Base-by-base conservation (phyloP, 192 early-diverging fungal genomes). In the Dissophora ornata region DNA sequence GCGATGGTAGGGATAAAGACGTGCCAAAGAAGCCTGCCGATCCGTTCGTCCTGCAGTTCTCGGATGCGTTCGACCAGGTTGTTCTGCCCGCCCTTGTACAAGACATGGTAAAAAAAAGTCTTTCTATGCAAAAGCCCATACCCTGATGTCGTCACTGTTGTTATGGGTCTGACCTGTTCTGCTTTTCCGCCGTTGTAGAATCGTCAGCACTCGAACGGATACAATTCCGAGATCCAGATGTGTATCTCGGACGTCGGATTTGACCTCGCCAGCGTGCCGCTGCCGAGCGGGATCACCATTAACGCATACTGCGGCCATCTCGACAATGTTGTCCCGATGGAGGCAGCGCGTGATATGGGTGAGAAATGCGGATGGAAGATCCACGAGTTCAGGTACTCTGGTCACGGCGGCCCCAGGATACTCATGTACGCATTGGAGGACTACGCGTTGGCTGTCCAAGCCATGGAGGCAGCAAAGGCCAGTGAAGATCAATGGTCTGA, bases 151-250 rank as follows among this genome's bases (percentile, higher is more conserved):
- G 12, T 9, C 36, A 12, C 12, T 38, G 36, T 38, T 38, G 5
- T 42, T 41, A 8, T 57, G n/a, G n/a, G n/a, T n/a, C n/a, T n/a
- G n/a, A 38, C 36, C 36, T 38, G 36, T 38, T 6, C 26, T 59
- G n/a, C n/a, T n/a, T n/a, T n/a, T n/a, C n/a, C n/a, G n/a, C n/a
- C n/a, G n/a, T 19, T 30, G 28, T 33, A 77, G 73, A 77, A 77
- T 55, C 73, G 63, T 9, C 73, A 77, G 25, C 64, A 67, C 44
- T 77, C 73, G 8, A 67, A 67, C 24, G 73, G 73, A 41, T 77
- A 77, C 42, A 77, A 77, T 24, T 52, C 64, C 5, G 73, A 77
- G 47, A 77, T 77, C 46, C 73, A 77, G 30, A 67, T 77, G 73
- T 77, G 64, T 19, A 53, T 77, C 24, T 56, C 73, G 9, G 64